Base-by-base conservation (phyloP, 2,329 filamentous ascomycete species). In the Sphaerulina musiva region DNA sequence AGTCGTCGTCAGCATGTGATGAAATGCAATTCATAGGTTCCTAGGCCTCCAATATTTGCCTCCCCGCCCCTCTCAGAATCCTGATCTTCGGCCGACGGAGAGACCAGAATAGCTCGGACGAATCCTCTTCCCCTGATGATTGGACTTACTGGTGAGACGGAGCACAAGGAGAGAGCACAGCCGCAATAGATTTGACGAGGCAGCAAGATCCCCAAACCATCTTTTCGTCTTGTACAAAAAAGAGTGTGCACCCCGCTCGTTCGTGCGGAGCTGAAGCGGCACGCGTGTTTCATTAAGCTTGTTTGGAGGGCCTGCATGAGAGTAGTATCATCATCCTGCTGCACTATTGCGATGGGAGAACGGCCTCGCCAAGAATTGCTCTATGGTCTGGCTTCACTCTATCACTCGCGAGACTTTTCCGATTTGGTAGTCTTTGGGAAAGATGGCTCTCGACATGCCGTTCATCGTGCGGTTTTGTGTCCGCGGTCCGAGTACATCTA, bases 401-500 rank as follows among this genome's bases (percentile, higher is more conserved):
- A 62, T 43, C 56, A 58, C 17, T 60, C 61, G 6, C 40, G 58
- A 44, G 59, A 63, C 23, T 63, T 54, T 14, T 58, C 61, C 23
- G 61, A 63, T 52, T 52, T 63, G 12, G 53, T 59, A 1, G 9
- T 62, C 6, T 57, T 59, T 23, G 54, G 58, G 2, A 23, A 52
- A 29, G 59, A 63, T 40, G 61, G 61, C 32, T 46, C 56, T 14
- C 39, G 55, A 31, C 56, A 62, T 50, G 44, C 51, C 2, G 56
- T 60, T 2, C 63, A 64, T 47, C 50, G 54, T 42, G 63, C 63
- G 9, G 57, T 65, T 31, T 48, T 64, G 4, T 65, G 63, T 55
- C 62, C 63, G 5, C 49, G 63, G 32, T 63, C 63, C 6, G 48
- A 55, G 14, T 59, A 57, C 47, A 53, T 64, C 23, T 51, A 58